phyloP scores from a whole-genome alignment of 345 rosid species.

The Lagerstroemia speciosa region DNA sequence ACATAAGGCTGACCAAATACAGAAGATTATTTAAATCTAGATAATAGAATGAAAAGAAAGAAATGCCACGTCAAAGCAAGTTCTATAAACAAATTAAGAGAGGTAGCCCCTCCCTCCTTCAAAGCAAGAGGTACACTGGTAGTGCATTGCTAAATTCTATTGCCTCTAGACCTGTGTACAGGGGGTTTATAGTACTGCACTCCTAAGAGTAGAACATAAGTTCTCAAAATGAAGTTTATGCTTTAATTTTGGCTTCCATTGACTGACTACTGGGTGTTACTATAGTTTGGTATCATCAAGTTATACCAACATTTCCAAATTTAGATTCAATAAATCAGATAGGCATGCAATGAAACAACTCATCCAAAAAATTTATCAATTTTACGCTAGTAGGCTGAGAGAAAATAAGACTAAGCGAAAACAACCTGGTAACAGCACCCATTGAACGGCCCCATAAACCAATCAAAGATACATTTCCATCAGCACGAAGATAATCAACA shows the following conservation, averaged over 20 bases:
- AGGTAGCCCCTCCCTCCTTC: background rate
- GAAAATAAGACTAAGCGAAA: conserved; percentile 11
- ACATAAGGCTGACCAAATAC: conserved; percentile 57
- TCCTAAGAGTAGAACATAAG: background rate
- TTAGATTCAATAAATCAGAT: background rate
- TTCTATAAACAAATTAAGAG: background rate
- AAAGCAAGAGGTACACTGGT: background rate
- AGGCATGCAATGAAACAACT: background rate
- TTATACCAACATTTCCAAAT: background rate
- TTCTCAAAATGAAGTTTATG: background rate
- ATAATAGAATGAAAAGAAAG: background rate
- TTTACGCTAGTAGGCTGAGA: background rate
- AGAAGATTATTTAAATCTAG: conserved; percentile 8
- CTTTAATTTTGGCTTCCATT: background rate
- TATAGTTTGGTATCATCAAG: background rate
- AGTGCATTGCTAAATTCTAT: background rate
- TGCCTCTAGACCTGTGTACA: background rate
- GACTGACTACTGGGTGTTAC: background rate
- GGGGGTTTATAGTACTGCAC: background rate
- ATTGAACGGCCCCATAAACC: conserved; percentile 96
- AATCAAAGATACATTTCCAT: conserved; percentile 84
- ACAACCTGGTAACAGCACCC: conserved; percentile 92
- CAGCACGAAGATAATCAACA: conserved; percentile 72
- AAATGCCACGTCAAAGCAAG: background rate
- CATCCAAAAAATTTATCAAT: background rate